Percentiles rank a stretch among this genome's conserved stretches.
Evolutionary conservation across 2,329 filamentous ascomycete species (phyloP).

Genomic region (Tolypocladium tropicale): DNA sequence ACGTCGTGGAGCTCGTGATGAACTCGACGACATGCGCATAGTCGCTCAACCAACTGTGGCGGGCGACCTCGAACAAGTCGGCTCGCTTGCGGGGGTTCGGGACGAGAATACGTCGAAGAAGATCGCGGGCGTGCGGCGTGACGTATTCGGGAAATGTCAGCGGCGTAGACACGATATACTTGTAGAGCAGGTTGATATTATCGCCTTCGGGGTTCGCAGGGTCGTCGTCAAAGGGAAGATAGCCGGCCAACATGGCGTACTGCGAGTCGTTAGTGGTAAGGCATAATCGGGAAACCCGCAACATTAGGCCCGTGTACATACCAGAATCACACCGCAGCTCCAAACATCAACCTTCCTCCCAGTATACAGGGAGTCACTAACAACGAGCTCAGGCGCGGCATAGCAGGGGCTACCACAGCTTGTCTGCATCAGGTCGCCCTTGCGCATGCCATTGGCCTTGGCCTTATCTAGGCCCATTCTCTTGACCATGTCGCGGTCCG

Average conservation of each 20-base stretch:
- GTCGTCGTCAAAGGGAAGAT: conserved; percentile 95
- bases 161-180: conserved; percentile 96
- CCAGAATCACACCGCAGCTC: conserved; percentile 97
- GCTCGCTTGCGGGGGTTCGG: conserved; percentile 91
- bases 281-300: too few species aligned
- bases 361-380: conserved; percentile 94
- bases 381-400: conserved; percentile 90
- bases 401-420: conserved; percentile 98
- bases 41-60: conserved; percentile 96
- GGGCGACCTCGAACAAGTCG: conserved; percentile 91
- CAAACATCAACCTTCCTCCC: conserved; percentile 97
- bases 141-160: conserved; percentile 98
- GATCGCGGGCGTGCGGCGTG: conserved; percentile 87
- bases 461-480: conserved; percentile 73
- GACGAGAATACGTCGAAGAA: conserved; percentile 85
- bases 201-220: conserved; percentile 97
- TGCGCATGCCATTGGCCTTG: conserved; percentile 62
- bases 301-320: too few species aligned
- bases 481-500: conserved; percentile 82
- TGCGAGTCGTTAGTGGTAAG: conserved; percentile 24
- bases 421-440: conserved; percentile 96
- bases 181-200: conserved; percentile 98
- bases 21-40: conserved; percentile 95
- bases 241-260: conserved; percentile 98
- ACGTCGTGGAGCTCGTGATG: conserved; percentile 91